Evolutionary conservation across 768 basidiomycete genomes (phyloP).

Genomic region (Rhizopogon vulgaris): DNA sequence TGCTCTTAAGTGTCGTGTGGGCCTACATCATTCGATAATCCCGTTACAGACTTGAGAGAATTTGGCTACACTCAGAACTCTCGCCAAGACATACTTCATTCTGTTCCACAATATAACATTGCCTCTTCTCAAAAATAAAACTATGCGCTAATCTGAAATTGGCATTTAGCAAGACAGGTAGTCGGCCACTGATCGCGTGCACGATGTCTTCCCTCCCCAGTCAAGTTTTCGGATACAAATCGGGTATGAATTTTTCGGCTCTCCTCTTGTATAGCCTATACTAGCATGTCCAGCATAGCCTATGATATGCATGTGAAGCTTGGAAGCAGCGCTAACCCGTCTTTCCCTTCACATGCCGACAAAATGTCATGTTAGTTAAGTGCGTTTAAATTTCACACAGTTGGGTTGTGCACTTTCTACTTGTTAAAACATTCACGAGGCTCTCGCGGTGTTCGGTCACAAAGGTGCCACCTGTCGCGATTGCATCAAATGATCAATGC

Average conservation of each 20-base stretch:
- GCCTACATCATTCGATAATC: no score
- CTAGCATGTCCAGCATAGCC: background rate
- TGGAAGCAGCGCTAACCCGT: background rate
- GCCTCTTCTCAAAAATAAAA: conserved; percentile 1
- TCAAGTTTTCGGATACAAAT: background rate
- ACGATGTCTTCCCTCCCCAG: background rate
- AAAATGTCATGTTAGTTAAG: background rate
- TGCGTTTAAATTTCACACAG: background rate
- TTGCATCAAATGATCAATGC: background rate
- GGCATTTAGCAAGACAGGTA: background rate
- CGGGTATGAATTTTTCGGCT: conserved; percentile 1
- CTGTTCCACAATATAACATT: background rate
- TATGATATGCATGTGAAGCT: no score
- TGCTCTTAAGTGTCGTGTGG: no score
- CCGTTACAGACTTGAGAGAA: background rate
- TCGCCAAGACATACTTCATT: background rate
- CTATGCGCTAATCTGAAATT: background rate
- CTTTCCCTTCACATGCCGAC: background rate
- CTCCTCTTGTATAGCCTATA: background rate
- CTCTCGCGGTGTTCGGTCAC: background rate
- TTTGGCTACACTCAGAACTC: background rate
- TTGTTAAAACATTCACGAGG: no score
- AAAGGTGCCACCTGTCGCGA: background rate
- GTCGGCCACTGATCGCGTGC: background rate
- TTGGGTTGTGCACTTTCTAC: no score